Conservation (phyloP, 805 yeast species). For the Pichia occidentalis region DNA sequence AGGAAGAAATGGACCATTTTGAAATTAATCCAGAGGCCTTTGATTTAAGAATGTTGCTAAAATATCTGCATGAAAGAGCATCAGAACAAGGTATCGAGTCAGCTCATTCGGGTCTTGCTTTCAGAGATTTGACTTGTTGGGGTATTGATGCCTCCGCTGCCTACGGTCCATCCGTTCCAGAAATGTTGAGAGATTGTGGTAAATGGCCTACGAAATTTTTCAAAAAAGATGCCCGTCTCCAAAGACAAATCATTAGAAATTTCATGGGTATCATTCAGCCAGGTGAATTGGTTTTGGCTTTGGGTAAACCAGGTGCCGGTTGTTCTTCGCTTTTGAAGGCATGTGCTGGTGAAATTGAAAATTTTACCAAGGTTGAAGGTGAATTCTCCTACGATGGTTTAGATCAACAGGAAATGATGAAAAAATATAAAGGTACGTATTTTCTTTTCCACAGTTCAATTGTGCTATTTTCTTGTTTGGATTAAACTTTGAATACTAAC, state of each 20-base stretch:
- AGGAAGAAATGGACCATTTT: constrained; percentile 37
- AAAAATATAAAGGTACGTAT: constrained; percentile 39
- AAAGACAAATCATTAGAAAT: constrained; percentile 34
- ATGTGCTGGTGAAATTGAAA: constrained; percentile 45
- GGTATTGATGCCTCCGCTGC: constrained; percentile 50
- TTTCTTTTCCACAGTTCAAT: background rate
- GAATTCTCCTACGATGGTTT: constrained; percentile 57
- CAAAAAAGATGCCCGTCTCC: constrained; percentile 29
- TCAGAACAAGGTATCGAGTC: constrained; percentile 41
- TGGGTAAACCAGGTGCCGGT: constrained; percentile 77
- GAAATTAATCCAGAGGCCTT: constrained; percentile 41
- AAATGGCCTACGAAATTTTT: constrained; percentile 27
- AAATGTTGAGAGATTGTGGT: constrained; percentile 32
- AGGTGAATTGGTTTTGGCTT: constrained; percentile 64
- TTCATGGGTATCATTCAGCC: constrained; percentile 40
- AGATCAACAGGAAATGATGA: constrained; percentile 51
- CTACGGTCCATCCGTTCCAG: constrained; percentile 41
- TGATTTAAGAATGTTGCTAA: constrained; percentile 37
- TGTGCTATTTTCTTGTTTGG: background rate
- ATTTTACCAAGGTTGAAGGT: constrained; percentile 45
- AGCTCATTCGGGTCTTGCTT: constrained; percentile 45
- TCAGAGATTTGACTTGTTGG: constrained; percentile 37
- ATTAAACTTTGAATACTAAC: constrained; percentile 9
- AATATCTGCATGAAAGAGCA: constrained; percentile 33
- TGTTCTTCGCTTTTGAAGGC: constrained; percentile 66